Base-by-base conservation (phyloP, 2,329 filamentous ascomycete species). In the Volutella citrinella region DNA sequence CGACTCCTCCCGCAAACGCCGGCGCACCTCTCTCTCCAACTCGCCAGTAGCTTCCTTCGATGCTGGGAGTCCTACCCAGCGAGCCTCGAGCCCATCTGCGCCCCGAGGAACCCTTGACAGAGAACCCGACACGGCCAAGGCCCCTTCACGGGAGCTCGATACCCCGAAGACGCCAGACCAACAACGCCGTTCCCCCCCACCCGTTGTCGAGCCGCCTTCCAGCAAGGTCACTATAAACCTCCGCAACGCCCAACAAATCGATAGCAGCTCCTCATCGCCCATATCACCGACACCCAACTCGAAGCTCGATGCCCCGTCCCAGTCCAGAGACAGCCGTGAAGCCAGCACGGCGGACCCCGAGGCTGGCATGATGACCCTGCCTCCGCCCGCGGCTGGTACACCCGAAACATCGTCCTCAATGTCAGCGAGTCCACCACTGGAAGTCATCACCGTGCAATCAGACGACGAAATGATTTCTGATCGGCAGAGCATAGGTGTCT, bases 161-260 rank as follows among this genome's bases (percentile, higher is more conserved):
- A 37, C 46, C 19, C 67, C 66, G n/a, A 63, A 60, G 38, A 74
- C 69, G 4, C 70, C 69, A 18, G 62, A 66, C 29, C 56, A 42
- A 27, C 52, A 49, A 25, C 47, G 56, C 19, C 45, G 53, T 28
- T 50, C 59, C 32, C 47, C 54, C 24, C 54, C 62, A 31, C 55
- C 56, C 27, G 42, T 56, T 19, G 48, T 35, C 20, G 52, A 55
- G 27, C 54, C 54, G 22, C 66, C 71, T 21, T 76, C 76, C 4
- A 80, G 73, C 56, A 71, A 66, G 51, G 73, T 81, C 30, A 81
- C 78, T 9, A 71, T 82, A 34, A 81, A 80, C 49, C 61, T 81
- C 30, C 73, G 77, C 38, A 70, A 71, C 40, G 60, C 54, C 25
- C 63, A 63, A 12, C 54, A 56, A 26, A 57, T 64, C 29, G 64